Base-by-base conservation (phyloP, 1,139 yeast species). In the Candida glucosophila region DNA sequence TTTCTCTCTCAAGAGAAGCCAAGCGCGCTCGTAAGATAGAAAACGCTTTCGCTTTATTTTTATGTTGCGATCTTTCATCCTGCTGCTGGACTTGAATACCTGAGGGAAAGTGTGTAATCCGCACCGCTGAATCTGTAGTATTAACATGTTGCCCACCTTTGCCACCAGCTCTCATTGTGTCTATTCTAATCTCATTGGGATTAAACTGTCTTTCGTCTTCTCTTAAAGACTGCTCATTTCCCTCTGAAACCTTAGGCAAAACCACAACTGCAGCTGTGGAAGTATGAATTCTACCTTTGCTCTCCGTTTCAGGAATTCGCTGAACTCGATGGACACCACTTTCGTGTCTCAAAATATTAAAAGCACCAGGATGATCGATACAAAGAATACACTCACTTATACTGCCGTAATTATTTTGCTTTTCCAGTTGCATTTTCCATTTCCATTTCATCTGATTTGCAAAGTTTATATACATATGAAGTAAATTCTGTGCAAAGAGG, bases 121-220 rank as follows among this genome's bases (percentile, higher is more conserved):
- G 67, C 12, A 90, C 97, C 0, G 98, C 99, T 1, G 96, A 85
- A 49, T 90, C 98, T 0, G 98, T 90, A 12, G 96, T 90, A 47
- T 92, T 90, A 24, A 90, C 99, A 48, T 92, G 98, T 55, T 90
- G 99, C 0, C 99, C 99, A 29, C 99, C 99, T 37, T 93, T 81
- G 3, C 98, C 99, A 28, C 95, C 77, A 1, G 98, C 85, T 42
- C 98, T 65, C 96, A 88, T 92, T 9, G 92, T 85, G 50, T 92
- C 98, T 4, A 90, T 73, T 34, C 95, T 67, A 10, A 90, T 77
- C 43, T 90, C 98, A 3, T 83, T 94, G 0, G 92, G 85, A 11
- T 74, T 77, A 52, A 90, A 85, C 33, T 72, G 72, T 24, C 90
- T 57, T 41, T 81, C 92, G 33, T 77, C 82, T n/a, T 52, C 58